Evolutionary conservation across 495 filamentous ascomycete genomes (phyloP).

Genomic region (Astrocystis sublimbata): DNA sequence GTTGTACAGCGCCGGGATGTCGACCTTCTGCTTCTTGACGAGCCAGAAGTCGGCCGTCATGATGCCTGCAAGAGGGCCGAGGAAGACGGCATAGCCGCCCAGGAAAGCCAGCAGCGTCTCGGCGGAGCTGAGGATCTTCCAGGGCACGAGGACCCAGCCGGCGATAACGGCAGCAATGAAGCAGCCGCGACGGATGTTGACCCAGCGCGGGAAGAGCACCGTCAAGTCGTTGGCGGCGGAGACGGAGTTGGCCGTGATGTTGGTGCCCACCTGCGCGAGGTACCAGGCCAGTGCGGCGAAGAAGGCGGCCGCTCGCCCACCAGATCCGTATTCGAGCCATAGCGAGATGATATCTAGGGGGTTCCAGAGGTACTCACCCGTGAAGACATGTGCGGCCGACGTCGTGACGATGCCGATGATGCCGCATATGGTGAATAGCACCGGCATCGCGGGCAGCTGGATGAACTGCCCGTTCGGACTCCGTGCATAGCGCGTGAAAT

Average conservation of each 20-base stretch:
- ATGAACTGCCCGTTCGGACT: constrained; percentile 53
- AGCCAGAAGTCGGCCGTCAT: constrained; percentile 70
- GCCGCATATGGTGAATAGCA: constrained; percentile 57
- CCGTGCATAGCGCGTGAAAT: constrained; percentile 62
- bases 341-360: constrained; percentile 53
- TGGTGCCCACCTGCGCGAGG: constrained; percentile 58
- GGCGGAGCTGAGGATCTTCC: constrained; percentile 63
- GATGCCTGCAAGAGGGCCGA: constrained; percentile 68
- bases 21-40: constrained; percentile 60
- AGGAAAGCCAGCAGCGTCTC: constrained; percentile 61
- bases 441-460: constrained; percentile 60
- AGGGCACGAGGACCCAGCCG: constrained; percentile 60
- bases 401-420: constrained; percentile 55
- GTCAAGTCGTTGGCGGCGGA: constrained; percentile 62
- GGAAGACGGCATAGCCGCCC: constrained; percentile 64
- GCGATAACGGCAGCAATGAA: constrained; percentile 54
- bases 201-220: constrained; percentile 57
- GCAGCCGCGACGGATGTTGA: constrained; percentile 59
- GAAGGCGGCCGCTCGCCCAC: constrained; percentile 57
- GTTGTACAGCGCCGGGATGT: constrained; percentile 59
- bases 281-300: constrained; percentile 56
- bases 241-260: constrained; percentile 61
- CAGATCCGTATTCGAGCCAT: constrained; percentile 44
- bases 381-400: constrained; percentile 53
- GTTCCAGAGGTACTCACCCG: constrained; percentile 57